Conservation (phyloP, 1,139 yeast species). For the Torulaspora globosa region DNA sequence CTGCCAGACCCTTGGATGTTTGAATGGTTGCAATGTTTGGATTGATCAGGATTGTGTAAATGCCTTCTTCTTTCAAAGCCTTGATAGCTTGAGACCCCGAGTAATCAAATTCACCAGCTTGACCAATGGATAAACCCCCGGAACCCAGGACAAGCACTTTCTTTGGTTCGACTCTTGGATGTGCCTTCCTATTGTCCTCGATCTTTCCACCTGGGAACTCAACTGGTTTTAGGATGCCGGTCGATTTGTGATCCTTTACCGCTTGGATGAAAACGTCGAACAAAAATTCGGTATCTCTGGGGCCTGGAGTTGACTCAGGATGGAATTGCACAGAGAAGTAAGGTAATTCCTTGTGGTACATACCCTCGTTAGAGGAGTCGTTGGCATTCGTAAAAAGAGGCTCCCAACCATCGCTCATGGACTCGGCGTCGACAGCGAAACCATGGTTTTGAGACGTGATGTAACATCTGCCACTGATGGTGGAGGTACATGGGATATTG, state of each 20-base stretch:
- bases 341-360: slow-evolving; percentile 82
- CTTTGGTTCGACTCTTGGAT: slow-evolving; percentile 78
- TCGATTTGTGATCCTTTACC: slow-evolving; percentile 58
- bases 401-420: slow-evolving; percentile 80
- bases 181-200: slow-evolving; percentile 67
- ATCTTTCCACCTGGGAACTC: slow-evolving; percentile 85
- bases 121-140: slow-evolving; percentile 98
- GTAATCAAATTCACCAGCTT: slow-evolving; percentile 99
- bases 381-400: slow-evolving; percentile 94
- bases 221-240: slow-evolving; percentile 63
- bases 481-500: slow-evolving; percentile 94
- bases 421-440: slow-evolving; percentile 83
- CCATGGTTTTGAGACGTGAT: slow-evolving; percentile 99
- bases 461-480: slow-evolving; percentile 93
- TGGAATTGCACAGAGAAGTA: slow-evolving; percentile 99
- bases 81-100: slow-evolving; percentile 94
- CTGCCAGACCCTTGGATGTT: slow-evolving; percentile 96
- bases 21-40: slow-evolving; percentile 99
- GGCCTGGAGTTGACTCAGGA: slow-evolving; percentile 99
- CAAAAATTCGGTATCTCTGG: slow-evolving; percentile 96
- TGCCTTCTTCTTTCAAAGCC: slow-evolving; percentile 96
- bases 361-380: slow-evolving; percentile 98
- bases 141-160: slow-evolving; percentile 96
- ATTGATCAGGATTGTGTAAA: slow-evolving; percentile 88
- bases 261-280: slow-evolving; percentile 89